Base-by-base conservation (phyloP, 2,329 filamentous ascomycete genomes). In the Fusarium oxysporum region DNA sequence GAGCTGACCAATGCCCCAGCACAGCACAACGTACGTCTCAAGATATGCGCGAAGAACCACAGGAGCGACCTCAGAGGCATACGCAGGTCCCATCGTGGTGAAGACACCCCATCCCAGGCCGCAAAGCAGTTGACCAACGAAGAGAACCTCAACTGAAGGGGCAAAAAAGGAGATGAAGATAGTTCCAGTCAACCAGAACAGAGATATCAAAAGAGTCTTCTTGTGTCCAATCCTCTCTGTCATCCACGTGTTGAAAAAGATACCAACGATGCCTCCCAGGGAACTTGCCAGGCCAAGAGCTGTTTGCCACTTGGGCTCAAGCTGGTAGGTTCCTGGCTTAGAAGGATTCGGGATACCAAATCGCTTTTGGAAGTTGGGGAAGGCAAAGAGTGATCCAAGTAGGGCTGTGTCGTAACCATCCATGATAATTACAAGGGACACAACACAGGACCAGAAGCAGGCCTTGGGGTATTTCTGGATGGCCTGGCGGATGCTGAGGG, bases 151-250 rank as follows among this genome's bases (percentile, higher is more conserved):
- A 7, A 85, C 76, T 8, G 78, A 80, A 6, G 78, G 73, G 7
- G 79, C 78, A 40, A 80, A 80, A 69, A 81, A 80, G 8, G 77
- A 74, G 21, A 81, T 76, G 32, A 80, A 79, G 32, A 81, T 76
- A 44, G 80, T 72, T 12, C 68, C 74, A 0, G 72, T 67, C 11
- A 56, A 6, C 80, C 68, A 53, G 88, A 66, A 9, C 85, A 86
- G 16, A 73, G 82, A 37, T 90, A 86, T 70, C 23, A 54, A 21
- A 30, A 91, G 85, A 8, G 87, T 89, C 76, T 85, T 86, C 19
- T 87, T 66, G 37, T 73, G 71, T 14, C 73, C 73, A 28, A 60
- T 71, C 14, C 62, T 32, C 8, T 62, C 70, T 3, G 70, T 71
- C 16, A 66, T 68, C 63, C 60, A 71, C 11, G 70, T 71, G 23